These are phyloP conservation scores for Polychytrium aggregatum DNA, from an alignment of 192 early-diverging fungal species.

Conservation along the genomic window DNA sequence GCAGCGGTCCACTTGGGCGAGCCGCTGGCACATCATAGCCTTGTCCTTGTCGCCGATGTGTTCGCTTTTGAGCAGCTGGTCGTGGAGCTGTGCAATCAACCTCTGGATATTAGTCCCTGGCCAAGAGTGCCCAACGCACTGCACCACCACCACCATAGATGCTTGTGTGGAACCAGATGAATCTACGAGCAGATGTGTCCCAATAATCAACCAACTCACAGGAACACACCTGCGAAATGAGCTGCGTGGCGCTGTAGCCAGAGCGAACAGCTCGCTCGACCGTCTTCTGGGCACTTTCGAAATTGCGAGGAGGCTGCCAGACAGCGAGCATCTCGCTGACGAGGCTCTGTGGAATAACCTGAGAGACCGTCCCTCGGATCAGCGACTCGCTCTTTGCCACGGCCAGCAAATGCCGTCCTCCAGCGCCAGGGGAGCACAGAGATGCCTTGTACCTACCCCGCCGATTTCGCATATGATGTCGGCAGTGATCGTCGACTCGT, in stretches of 20 bases:
- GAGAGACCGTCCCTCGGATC: conserved; percentile 1
- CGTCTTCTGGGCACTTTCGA: conserved; percentile 29
- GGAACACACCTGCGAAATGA: conserved; percentile 57
- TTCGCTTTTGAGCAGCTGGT: conserved; percentile 46
- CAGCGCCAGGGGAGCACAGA: too few relatives aligned
- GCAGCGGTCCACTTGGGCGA: conserved; percentile 60
- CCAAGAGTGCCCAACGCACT: too few relatives aligned
- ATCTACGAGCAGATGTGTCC: too few relatives aligned
- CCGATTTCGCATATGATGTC: conserved; percentile 64
- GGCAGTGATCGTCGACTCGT: conserved; percentile 32
- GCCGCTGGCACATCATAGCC: conserved; percentile 47
- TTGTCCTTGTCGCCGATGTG: conserved; percentile 60
- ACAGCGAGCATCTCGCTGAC: conserved; percentile 49
- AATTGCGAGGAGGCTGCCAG: conserved; percentile 37
- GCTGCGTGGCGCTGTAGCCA: conserved; percentile 67
- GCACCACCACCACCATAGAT: too few relatives aligned
- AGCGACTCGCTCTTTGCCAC: too few relatives aligned
- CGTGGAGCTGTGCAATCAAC: conserved; percentile 41
- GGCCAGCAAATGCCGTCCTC: too few relatives aligned
- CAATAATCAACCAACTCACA: too few relatives aligned
- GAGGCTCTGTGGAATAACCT: conserved; percentile 53
- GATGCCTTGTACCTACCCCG: conserved; percentile 40
- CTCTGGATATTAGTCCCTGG: background rate
- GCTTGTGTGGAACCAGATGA: too few relatives aligned
- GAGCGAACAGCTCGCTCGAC: conserved; percentile 48